Base-by-base conservation (phyloP, 2,329 filamentous ascomycete genomes). In the Penicillium palitans region DNA sequence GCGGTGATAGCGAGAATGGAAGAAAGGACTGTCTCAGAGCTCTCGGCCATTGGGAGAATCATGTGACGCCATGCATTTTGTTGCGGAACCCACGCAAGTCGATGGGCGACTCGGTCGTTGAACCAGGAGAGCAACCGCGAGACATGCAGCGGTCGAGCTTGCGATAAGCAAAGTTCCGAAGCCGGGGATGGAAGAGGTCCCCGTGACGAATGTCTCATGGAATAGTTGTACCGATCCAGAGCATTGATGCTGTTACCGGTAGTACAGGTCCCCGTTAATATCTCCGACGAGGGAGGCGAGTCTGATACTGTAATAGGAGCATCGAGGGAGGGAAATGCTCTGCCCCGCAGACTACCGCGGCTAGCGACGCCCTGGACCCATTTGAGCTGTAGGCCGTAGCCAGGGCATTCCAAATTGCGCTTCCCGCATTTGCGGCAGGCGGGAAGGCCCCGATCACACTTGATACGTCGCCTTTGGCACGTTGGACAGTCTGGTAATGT, bases 341-440 rank as follows among this genome's bases (percentile, higher is more conserved):
- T 63, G 8, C 67, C 66, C 37, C 62, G 61, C 45, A 68, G 60
- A 61, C 61, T 67, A 9, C 68, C 68, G 25, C 67, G 59, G 39
- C 68, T 69, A 35, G 68, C 63, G 6, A 70, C 61, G 1, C 65
- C 68, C 61, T 69, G 59, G 45, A 56, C 61, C 68, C 68, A 70
- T 58, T 61, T 64, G 40, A 68, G 55, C 37, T 60, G 55, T 15
- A 65, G 49, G 4, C 68, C 66, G 52, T 70, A 70, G 1, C 68
- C 68, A 3, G 68, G 68, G 48, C 68, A 70, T 21, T 58, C 45
- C n/a, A 66, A 58, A 35, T 57, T 61, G 10, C 68, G 68, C n/a
- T 66, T 66, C 9, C 53, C 54, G 49, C 68, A 70, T 59, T 70
- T 70, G 17, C 58, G 40, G 52, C 68, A 70, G 24, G 35, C 49